Evolutionary conservation across 1,284 basidiomycete genomes (phyloP), one percentile per base, ranked within the genome.

Genomic region (Trichosporon faecale): DNA sequence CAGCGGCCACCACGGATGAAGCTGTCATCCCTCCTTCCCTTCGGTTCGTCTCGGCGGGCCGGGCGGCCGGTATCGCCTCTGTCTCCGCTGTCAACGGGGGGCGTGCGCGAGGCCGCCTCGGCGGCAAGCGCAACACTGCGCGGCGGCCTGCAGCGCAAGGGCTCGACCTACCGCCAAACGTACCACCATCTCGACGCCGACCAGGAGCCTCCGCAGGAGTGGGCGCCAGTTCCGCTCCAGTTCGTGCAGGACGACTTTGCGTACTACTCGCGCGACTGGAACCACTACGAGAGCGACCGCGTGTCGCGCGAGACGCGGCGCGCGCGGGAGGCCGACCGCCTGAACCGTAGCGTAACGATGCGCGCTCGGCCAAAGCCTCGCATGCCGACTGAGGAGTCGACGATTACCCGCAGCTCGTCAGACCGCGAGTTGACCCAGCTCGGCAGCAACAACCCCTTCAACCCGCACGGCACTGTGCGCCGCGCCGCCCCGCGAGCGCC

Each of bases 231-330:
- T 8, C 57, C 57, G 57, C 31, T 27, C 12, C 27, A 31, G 27
- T 61, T 61, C 29, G 57, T 61, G 27, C 27, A 61, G 29, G n/a
- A 33, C 27, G 57, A 61, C 57, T 61, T 61, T 27, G 14, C 57
- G 6, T 61, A 61, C 27, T 61, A 61, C 57, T 61, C 57, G 14
- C 57, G 57, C 27, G 57, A 61, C 57, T 61, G 29, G 29, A 61
- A 61, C 27, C 57, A 61, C 57, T 61, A 61, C 31, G 57, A 61
- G 57, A 61, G 29, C 57, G 57, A 61, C 27, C 27, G 57, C 5
- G 16, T 16, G 16, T 29, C 16, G 29, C 27, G 57, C 14, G 57
- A 61, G 57, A 29, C 27, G 8, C 57, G 57, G 27, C 57, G 57
- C 3, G 27, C 29, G 29, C 57, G 27, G 16, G 27, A 61, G 18